A percentile compares a stretch with the other conserved stretches of the same genome.
These are phyloP conservation scores for Ophiosphaerella herpotricha DNA, from an alignment of 2,329 filamentous ascomycete species.

Conservation along the genomic window DNA sequence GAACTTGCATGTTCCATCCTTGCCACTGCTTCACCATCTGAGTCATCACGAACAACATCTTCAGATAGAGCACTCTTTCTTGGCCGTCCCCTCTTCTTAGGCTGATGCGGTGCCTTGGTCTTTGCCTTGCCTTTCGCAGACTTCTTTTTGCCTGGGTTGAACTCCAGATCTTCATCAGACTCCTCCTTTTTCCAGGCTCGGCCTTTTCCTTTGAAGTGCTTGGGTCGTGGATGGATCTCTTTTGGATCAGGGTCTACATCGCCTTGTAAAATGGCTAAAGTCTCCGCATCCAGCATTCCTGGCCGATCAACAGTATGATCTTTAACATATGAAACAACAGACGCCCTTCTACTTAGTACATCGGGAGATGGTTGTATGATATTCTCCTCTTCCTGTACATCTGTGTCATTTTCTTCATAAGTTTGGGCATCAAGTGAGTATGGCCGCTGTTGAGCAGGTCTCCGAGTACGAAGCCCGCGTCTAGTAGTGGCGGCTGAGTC, in stretches of 20 bases:
- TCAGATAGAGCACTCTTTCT: conserved; percentile 26
- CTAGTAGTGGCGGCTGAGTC: conserved; percentile 27
- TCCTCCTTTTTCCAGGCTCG: conserved; percentile 39
- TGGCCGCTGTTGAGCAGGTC: conserved; percentile 41
- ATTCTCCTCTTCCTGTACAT: conserved; percentile 13
- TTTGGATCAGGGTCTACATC: conserved; percentile 11
- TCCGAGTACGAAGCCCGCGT: conserved; percentile 39
- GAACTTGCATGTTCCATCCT: conserved; percentile 1
- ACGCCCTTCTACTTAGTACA: conserved; percentile 16
- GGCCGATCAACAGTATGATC: conserved; percentile 12
- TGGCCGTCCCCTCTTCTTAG: conserved; percentile 25
- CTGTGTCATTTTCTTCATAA: conserved; percentile 27
- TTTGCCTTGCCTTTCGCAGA: conserved; percentile 17
- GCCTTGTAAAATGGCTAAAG: conserved; percentile 17
- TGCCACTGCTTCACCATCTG: conserved; percentile 7
- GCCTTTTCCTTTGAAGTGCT: conserved; percentile 40
- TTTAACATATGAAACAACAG: conserved; percentile 15
- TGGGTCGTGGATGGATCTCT: conserved; percentile 11
- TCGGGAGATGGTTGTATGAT: conserved; percentile 4
- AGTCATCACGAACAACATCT: conserved; percentile 18
- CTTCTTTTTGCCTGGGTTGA: conserved; percentile 26
- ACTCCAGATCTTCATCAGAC: conserved; percentile 39
- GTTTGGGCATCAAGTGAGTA: conserved; percentile 41
- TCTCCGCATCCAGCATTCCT: conserved; percentile 16
- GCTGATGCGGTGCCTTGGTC: not conserved